Evolutionary conservation across 2,329 filamentous ascomycete genomes (phyloP).

Genomic region (Fusarium robinianum): DNA sequence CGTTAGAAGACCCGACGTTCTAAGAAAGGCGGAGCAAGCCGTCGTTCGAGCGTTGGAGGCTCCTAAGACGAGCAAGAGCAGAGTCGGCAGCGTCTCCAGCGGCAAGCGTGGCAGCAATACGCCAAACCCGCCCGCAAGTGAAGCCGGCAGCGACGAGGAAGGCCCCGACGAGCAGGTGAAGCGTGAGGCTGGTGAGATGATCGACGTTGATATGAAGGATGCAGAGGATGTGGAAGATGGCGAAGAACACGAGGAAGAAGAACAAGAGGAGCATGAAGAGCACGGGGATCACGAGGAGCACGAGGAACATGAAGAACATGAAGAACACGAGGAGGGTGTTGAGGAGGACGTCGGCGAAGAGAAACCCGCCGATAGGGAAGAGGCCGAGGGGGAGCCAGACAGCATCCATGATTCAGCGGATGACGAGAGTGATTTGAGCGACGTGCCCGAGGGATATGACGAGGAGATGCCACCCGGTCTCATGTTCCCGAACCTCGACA

Average conservation of each 20-base stretch:
- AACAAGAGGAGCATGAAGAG: conserved; percentile 31
- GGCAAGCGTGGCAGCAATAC: conserved; percentile 50
- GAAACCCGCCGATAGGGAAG: conserved; percentile 37
- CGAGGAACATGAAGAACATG: conserved; percentile 35
- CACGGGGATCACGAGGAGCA: conserved; percentile 34
- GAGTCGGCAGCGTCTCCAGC: conserved; percentile 57
- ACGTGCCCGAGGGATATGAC: conserved; percentile 63
- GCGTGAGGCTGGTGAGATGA: conserved; percentile 42
- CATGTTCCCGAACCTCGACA: conserved; percentile 55
- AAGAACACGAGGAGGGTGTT: conserved; percentile 38
- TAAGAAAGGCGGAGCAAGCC: conserved; percentile 65
- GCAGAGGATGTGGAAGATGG: conserved; percentile 53
- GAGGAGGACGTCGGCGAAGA: conserved; percentile 38
- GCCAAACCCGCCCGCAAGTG: conserved; percentile 43
- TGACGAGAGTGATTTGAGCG: conserved; percentile 71
- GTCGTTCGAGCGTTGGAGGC: conserved; percentile 56
- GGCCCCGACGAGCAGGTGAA: conserved; percentile 47
- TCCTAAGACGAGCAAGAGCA: conserved; percentile 53
- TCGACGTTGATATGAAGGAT: conserved; percentile 52
- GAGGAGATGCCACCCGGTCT: conserved; percentile 59
- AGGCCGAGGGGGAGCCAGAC: conserved; percentile 44
- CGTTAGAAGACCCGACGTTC: conserved; percentile 60
- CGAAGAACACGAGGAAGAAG: conserved; percentile 39
- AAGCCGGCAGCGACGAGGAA: conserved; percentile 47
- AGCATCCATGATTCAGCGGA: conserved; percentile 69